Percentiles rank a stretch among this genome's conserved stretches.
These are phyloP conservation scores for Colletotrichum acutatum DNA, from an alignment of 2,329 filamentous ascomycete species.

Conservation along the genomic window DNA sequence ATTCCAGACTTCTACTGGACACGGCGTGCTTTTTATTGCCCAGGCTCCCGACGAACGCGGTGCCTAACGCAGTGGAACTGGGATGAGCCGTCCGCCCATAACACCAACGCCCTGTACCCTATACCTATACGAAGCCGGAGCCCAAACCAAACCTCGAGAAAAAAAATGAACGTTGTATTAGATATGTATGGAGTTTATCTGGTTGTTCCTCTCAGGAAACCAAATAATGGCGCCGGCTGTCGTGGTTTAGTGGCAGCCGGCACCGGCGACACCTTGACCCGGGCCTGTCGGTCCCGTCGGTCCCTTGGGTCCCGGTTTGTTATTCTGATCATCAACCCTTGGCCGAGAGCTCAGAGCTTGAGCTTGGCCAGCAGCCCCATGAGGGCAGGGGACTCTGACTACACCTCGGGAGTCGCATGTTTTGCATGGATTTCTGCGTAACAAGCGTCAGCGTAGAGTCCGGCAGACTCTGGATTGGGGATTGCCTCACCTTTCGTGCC, in stretches of 20 bases:
- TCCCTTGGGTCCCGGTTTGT: slow-evolving; percentile 10
- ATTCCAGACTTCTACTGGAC: not conserved
- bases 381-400: slow-evolving; percentile 30
- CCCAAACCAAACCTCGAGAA: not conserved
- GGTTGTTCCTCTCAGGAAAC: not conserved
- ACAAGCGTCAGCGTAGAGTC: not conserved
- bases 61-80: not conserved
- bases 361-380: slow-evolving; percentile 7
- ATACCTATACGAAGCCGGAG: not conserved
- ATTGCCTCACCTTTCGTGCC: slow-evolving; percentile 11
- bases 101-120: not conserved
- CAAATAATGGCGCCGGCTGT: not conserved
- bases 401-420: slow-evolving; percentile 25
- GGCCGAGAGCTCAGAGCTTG: slow-evolving; percentile 1
- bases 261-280: slow-evolving; percentile 19
- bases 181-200: too few relatives aligned
- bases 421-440: slow-evolving; percentile 10
- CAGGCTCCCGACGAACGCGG: too few relatives aligned
- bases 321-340: slow-evolving; percentile 1
- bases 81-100: not conserved
- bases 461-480: not conserved
- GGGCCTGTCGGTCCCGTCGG: slow-evolving; percentile 11
- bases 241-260: not conserved
- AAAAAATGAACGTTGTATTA: not conserved
- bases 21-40: not conserved